These are phyloP conservation scores for Syzygium jambos DNA, from an alignment of 345 rosid species.

Conservation along the genomic window DNA sequence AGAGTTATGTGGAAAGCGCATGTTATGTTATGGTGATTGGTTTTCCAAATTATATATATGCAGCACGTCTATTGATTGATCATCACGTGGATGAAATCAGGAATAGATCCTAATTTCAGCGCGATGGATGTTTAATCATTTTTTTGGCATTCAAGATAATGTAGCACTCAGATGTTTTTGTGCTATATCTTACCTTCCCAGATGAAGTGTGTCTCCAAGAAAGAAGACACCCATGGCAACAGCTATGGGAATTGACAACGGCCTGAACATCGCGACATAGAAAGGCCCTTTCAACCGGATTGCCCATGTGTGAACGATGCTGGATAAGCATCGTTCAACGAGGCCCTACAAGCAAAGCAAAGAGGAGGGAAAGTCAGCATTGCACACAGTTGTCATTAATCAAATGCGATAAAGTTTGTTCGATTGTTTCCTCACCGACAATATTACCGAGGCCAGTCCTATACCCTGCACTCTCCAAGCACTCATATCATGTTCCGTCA, in stretches of 20 bases:
- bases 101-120: neutral
- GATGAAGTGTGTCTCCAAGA: constrained; percentile 3
- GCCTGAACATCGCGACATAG: neutral
- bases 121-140: neutral
- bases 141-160: neutral
- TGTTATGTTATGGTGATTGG: neutral
- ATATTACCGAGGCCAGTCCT: neutral
- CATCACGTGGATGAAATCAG: neutral
- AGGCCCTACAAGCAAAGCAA: neutral
- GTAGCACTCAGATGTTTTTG: neutral
- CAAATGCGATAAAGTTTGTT: neutral
- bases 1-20: neutral
- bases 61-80: neutral
- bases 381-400: neutral
- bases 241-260: neutral
- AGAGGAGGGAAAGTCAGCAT: neutral
- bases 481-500: neutral
- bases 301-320: neutral
- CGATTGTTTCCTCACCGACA: neutral
- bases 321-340: neutral
- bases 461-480: constrained; percentile 3
- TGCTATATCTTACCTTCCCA: neutral
- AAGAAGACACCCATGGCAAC: constrained; percentile 1
- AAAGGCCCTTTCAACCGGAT: constrained; percentile 3
- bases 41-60: neutral